phyloP scores from a whole-genome alignment of 1,284 basidiomycete species.

The Cutaneotrichosporon mucoides region DNA sequence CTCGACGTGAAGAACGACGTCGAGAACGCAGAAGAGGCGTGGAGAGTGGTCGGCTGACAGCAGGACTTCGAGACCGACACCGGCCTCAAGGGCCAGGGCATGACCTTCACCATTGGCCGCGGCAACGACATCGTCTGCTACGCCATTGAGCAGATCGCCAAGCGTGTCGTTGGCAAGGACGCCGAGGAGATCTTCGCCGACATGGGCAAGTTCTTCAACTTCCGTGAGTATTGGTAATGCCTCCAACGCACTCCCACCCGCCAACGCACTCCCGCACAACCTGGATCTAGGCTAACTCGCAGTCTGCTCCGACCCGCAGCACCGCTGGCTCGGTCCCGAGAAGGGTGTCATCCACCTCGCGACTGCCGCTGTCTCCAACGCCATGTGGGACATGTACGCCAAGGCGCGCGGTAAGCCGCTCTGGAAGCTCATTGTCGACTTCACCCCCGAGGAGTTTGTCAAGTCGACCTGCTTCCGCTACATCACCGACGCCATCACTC shows the following conservation, averaged over 20 bases:
- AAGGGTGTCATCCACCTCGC: conserved; percentile 56
- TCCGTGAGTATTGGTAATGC: conserved; percentile 32
- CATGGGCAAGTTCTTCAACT: conserved; percentile 64
- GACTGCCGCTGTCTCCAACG: conserved; percentile 55
- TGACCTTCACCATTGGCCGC: conserved; percentile 96
- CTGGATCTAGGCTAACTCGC: no score
- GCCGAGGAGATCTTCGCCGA: conserved; percentile 75
- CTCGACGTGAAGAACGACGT: no score
- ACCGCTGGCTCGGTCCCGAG: conserved; percentile 68
- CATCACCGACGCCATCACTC: conserved; percentile 88
- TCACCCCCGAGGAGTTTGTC: conserved; percentile 74
- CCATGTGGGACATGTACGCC: conserved; percentile 54
- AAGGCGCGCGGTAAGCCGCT: conserved; percentile 54
- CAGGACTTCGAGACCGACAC: conserved; percentile 57
- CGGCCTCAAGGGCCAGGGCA: conserved; percentile 76
- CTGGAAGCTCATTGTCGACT: conserved; percentile 57
- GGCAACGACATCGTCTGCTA: conserved; percentile 89
- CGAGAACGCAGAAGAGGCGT: no score
- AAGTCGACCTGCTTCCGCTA: conserved; percentile 80
- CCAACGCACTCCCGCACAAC: no score
- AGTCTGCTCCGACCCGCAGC: conserved; percentile 77
- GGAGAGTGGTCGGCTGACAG: no score
- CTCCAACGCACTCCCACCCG: no score
- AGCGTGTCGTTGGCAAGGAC: conserved; percentile 76
- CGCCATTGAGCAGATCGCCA: conserved; percentile 72